These are phyloP conservation scores for Mediolabrus comicus DNA, from an alignment of 108 stramenopile genomes.

Conservation along the genomic window DNA sequence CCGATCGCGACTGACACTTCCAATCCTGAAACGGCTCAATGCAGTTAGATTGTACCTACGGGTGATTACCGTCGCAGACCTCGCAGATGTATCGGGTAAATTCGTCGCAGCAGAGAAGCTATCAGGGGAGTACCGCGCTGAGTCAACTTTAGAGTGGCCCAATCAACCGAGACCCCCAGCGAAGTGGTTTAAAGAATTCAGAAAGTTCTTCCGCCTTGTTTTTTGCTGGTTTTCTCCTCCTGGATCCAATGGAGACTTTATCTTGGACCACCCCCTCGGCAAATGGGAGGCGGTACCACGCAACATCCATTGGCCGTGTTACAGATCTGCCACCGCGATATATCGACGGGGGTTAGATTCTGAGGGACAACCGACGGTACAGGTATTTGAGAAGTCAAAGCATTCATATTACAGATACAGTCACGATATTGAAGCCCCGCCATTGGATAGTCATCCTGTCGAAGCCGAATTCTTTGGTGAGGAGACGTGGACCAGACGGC, in stretches of 20 bases:
- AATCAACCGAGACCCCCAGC: neutral
- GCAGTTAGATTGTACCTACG: neutral
- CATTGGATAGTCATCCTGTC: neutral
- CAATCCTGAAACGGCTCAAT: no score
- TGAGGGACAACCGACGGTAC: no score
- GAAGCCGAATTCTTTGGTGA: no score
- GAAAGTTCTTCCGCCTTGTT: neutral
- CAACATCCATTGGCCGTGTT: neutral
- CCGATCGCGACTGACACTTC: no score
- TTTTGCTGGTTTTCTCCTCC: neutral
- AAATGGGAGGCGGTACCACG: neutral
- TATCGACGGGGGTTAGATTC: neutral
- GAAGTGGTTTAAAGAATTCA: neutral
- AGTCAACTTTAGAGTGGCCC: neutral
- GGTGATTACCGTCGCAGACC: neutral
- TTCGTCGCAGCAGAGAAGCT: neutral
- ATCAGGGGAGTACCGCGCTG: neutral
- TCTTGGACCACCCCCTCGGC: neutral
- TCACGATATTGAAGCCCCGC: neutral
- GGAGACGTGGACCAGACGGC: no score
- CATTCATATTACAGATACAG: neutral
- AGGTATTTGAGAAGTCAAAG: no score
- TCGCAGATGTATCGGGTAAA: neutral
- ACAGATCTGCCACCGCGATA: neutral
- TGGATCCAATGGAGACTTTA: neutral